Conservation (phyloP, 352 stramenopile genomes). For the Phytopythium litorale region DNA sequence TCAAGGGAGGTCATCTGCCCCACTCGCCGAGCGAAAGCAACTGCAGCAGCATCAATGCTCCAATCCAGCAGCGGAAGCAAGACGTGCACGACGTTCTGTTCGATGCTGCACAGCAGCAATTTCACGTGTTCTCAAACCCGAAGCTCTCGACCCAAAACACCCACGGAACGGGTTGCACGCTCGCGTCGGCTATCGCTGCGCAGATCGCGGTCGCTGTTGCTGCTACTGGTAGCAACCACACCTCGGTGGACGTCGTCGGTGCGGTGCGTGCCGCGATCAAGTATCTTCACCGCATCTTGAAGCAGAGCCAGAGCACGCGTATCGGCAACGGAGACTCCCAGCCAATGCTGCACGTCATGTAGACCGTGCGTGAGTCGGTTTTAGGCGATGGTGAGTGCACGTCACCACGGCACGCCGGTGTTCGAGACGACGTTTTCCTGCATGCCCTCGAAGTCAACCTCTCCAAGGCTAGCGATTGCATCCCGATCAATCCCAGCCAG, state of each 20-base stretch:
- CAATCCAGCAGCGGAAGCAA: neutral
- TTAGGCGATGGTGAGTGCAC: neutral
- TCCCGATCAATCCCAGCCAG: neutral
- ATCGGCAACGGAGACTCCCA: constrained; percentile 32
- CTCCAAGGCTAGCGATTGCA: neutral
- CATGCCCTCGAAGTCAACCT: neutral
- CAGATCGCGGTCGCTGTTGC: constrained; percentile 51
- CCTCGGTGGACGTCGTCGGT: constrained; percentile 26
- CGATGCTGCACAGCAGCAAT: constrained; percentile 14
- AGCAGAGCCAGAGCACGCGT: constrained; percentile 24
- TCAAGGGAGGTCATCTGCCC: constrained; percentile 88
- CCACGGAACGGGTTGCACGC: constrained; percentile 91
- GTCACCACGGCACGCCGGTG: neutral
- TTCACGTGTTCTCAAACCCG: constrained; percentile 29
- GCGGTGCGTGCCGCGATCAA: constrained; percentile 30
- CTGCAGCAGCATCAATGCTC: neutral
- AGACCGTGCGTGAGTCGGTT: neutral
- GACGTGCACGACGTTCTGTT: constrained; percentile 39
- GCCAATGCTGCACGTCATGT: constrained; percentile 44
- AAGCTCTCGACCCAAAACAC: constrained; percentile 43
- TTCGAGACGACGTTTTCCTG: neutral
- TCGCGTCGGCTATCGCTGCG: constrained; percentile 90
- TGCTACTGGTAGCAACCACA: constrained; percentile 14
- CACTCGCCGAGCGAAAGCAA: neutral
- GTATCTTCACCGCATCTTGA: constrained; percentile 41